These are phyloP conservation scores for Plenodomus lindquistii DNA, from an alignment of 2,329 filamentous ascomycete species.

Conservation along the genomic window DNA sequence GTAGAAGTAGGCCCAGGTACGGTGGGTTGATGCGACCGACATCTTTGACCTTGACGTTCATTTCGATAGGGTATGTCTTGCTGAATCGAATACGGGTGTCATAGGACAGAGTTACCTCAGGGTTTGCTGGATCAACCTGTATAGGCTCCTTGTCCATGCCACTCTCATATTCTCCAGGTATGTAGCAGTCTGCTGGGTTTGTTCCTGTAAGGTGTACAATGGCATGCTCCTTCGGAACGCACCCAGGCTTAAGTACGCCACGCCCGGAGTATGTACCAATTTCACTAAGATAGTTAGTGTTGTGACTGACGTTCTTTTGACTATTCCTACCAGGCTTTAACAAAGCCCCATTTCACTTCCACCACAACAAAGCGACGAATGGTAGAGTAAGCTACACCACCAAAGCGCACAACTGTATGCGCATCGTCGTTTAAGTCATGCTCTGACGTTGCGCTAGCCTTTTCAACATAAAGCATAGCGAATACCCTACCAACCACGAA, in stretches of 20 bases:
- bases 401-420: constrained; percentile 17
- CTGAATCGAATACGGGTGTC: constrained; percentile 49
- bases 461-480: constrained; percentile 26
- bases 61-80: constrained; percentile 48
- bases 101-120: constrained; percentile 25
- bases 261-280: constrained; percentile 47
- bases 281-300: constrained; percentile 26
- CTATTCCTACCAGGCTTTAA: constrained; percentile 24
- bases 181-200: constrained; percentile 8
- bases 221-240: constrained; percentile 44
- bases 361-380: constrained; percentile 37
- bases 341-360: constrained; percentile 18
- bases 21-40: constrained; percentile 41
- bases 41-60: constrained; percentile 50
- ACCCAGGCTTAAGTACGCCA: constrained; percentile 43
- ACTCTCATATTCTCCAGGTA: constrained; percentile 35
- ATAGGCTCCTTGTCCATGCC: constrained; percentile 45
- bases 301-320: neutral
- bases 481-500: constrained; percentile 27
- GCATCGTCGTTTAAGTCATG: neutral
- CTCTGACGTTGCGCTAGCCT: constrained; percentile 6
- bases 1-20: constrained; percentile 24
- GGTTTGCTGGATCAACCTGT: constrained; percentile 29
- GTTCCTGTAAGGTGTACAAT: constrained; percentile 35
- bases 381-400: constrained; percentile 17